A percentile compares a stretch with the other conserved stretches of the same genome.
These are phyloP conservation scores for Pythium rhizo-oryzae DNA, from an alignment of 352 stramenopile species.

Conservation along the genomic window DNA sequence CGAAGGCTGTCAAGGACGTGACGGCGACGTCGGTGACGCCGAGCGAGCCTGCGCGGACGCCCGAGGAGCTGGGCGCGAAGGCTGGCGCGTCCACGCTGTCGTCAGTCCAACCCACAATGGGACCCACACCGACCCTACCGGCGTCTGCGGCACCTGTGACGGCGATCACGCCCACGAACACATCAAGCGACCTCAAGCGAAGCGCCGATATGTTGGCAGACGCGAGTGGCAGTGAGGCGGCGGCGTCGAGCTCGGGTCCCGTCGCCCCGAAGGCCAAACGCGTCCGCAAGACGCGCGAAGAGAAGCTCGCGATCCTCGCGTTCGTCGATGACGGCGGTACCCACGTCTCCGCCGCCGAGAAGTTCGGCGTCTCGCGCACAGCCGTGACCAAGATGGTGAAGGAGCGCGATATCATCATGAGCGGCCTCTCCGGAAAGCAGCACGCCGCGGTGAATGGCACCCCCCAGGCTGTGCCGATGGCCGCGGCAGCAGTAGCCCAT, in stretches of 20 bases:
- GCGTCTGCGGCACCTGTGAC: background rate
- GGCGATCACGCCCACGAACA: background rate
- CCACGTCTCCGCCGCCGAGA: slow-evolving; percentile 72
- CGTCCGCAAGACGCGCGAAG: slow-evolving; percentile 80
- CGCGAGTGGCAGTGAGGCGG: background rate
- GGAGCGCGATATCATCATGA: slow-evolving; percentile 68
- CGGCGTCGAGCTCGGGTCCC: background rate
- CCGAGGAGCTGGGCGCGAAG: background rate
- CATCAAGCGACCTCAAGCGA: slow-evolving; percentile 21
- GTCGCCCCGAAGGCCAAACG: slow-evolving; percentile 46
- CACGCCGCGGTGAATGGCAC: slow-evolving; percentile 11
- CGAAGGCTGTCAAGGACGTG: slow-evolving; percentile 4
- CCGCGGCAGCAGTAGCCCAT: background rate
- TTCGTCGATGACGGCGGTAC: slow-evolving; percentile 83
- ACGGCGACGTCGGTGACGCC: background rate
- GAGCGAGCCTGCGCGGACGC: background rate
- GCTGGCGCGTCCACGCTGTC: too few species aligned
- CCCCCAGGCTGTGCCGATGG: background rate
- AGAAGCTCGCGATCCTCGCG: slow-evolving; percentile 83
- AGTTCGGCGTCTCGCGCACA: slow-evolving; percentile 81
- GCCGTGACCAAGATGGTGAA: slow-evolving; percentile 90
- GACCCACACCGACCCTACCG: background rate
- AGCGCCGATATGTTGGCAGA: slow-evolving; percentile 3
- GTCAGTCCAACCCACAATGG: too few species aligned
- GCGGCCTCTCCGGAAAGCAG: slow-evolving; percentile 22